Evolutionary conservation across 2,329 filamentous ascomycete genomes (phyloP).

Genomic region (Calycina herbarum): DNA sequence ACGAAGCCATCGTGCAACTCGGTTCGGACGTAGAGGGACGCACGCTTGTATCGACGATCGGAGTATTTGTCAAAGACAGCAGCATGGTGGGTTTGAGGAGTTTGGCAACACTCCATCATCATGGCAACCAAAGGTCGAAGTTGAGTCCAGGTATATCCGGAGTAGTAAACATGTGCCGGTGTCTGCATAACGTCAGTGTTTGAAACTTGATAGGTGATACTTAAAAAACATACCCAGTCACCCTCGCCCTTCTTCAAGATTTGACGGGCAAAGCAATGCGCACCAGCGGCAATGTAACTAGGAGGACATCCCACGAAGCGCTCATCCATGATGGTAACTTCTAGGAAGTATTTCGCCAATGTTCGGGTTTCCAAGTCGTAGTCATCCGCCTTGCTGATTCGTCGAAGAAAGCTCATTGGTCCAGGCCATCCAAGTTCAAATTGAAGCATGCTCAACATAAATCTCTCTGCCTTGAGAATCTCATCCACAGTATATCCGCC

Average conservation of each 20-base stretch:
- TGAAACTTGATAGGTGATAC: background rate
- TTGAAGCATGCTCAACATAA: constrained; percentile 95
- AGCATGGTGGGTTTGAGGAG: constrained; percentile 76
- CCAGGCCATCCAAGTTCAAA: constrained; percentile 98
- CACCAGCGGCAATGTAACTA: constrained; percentile 86
- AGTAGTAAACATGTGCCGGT: constrained; percentile 84
- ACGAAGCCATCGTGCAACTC: constrained; percentile 65
- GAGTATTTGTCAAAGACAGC: constrained; percentile 92
- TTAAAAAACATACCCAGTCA: constrained; percentile 71
- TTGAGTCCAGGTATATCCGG: constrained; percentile 86
- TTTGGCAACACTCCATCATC: constrained; percentile 85
- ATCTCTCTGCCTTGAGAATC: constrained; percentile 94
- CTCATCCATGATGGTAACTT: constrained; percentile 97
- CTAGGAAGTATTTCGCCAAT: constrained; percentile 95
- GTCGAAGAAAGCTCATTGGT: constrained; percentile 95
- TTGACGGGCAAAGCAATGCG: constrained; percentile 86
- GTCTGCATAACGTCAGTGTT: constrained; percentile 51
- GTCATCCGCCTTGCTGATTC: constrained; percentile 97
- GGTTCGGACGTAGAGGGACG: constrained; percentile 75
- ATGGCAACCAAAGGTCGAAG: constrained; percentile 74
- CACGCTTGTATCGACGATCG: constrained; percentile 82
- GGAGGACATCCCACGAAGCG: constrained; percentile 89
- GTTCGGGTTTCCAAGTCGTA: constrained; percentile 96
- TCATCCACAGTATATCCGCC: constrained; percentile 85
- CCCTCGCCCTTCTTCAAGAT: constrained; percentile 92